Conservation (phyloP, 2,329 filamentous ascomycete species). For the Nemania sp. region DNA sequence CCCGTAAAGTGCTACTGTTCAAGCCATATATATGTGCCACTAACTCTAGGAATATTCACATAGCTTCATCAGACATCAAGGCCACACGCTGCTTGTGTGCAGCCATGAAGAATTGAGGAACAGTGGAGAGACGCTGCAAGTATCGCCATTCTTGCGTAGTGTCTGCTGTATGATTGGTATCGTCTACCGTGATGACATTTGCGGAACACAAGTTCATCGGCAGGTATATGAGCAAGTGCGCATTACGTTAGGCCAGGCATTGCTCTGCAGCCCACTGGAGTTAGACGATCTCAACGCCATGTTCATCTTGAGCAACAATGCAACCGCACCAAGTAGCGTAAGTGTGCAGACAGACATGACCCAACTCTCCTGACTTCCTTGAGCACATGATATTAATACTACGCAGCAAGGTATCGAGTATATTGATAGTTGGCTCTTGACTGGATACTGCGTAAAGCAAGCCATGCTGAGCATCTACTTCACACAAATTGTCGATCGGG, state of each 20-base stretch:
- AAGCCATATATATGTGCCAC: not conserved
- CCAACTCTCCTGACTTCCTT: not conserved
- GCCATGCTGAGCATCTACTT: constrained; percentile 50
- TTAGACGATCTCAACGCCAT: constrained; percentile 48
- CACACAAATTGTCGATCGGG: constrained; percentile 45
- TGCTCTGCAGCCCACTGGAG: constrained; percentile 46
- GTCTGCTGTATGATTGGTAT: constrained; percentile 48
- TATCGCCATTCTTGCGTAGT: constrained; percentile 47
- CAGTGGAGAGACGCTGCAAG: constrained; percentile 42
- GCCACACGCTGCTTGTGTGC: constrained; percentile 38
- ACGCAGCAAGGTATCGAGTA: constrained; percentile 43
- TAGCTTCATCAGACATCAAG: constrained; percentile 39
- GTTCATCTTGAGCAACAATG: constrained; percentile 46
- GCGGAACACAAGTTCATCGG: constrained; percentile 40
- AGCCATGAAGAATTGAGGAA: constrained; percentile 32
- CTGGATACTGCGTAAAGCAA: constrained; percentile 48
- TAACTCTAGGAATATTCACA: not conserved
- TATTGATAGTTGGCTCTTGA: constrained; percentile 49
- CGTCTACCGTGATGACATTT: constrained; percentile 41
- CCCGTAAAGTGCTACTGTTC: not conserved
- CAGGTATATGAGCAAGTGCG: constrained; percentile 47
- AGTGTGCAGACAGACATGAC: constrained; percentile 3
- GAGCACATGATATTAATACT: not conserved
- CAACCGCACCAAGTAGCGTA: constrained; percentile 39
- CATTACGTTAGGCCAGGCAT: constrained; percentile 45